These are phyloP conservation scores for Stenogyne calaminthoides DNA, from an alignment of 305 asterid genomes.

Conservation along the genomic window DNA sequence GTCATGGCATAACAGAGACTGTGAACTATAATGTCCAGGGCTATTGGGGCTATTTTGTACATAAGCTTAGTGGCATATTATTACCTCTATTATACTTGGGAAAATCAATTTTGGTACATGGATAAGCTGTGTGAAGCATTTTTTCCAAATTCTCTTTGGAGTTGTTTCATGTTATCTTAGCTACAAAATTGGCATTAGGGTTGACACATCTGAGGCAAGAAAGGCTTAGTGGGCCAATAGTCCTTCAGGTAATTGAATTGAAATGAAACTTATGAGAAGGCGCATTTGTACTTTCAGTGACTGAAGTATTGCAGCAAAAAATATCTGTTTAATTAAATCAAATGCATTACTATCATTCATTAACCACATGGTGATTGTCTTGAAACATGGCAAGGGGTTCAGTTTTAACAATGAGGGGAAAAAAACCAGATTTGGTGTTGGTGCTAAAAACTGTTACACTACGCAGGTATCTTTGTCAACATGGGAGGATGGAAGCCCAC, in stretches of 20 bases:
- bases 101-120: background rate
- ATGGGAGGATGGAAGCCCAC: constrained; percentile 78
- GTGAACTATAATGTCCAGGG: background rate
- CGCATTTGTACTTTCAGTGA: background rate
- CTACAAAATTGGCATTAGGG: background rate
- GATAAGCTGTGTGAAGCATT: background rate
- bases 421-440: background rate
- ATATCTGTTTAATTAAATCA: background rate
- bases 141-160: background rate
- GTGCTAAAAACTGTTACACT: constrained; percentile 28
- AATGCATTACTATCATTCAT: constrained; percentile 5
- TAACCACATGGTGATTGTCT: background rate
- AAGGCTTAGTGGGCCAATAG: background rate
- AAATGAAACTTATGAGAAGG: background rate
- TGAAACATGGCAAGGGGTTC: background rate
- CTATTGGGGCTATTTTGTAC: constrained; percentile 1
- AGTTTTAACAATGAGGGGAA: background rate
- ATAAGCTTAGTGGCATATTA: background rate
- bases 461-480: constrained; percentile 85
- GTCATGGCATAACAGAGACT: background rate
- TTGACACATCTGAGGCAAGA: background rate
- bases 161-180: background rate
- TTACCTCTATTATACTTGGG: background rate
- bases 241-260: background rate
- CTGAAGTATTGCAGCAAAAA: background rate